Base-by-base conservation (phyloP, 2,329 filamentous ascomycete species). In the Trichoderma oligosporum region DNA sequence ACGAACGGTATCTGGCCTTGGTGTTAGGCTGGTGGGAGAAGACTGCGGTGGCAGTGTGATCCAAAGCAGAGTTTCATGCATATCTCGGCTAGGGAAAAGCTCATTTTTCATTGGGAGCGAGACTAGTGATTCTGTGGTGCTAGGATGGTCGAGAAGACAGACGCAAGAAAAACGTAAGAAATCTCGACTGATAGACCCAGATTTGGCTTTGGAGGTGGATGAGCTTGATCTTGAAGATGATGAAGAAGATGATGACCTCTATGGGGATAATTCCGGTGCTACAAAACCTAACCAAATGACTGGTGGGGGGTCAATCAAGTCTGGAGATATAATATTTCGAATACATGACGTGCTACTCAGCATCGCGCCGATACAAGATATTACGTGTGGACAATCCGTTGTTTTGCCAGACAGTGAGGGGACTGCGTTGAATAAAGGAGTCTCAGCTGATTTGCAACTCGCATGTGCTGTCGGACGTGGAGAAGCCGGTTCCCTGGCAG, bases 21-120 rank as follows among this genome's bases (percentile, higher is more conserved):
- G 81, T n/a, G 74, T 99, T 53, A 84, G 83, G 61, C 73, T 82
- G 36, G 77, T 97, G 4, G 68, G 82, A 4, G 66, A 74, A 36
- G 83, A 89, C 54, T 78, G 81, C 22, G 87, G 88, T 8, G 87
- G 87, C 7, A 69, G 73, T 27, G 61, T 89, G 8, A 68, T 95
- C 58, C 80, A 80, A 47, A 79, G 81, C 39, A 75, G 80, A 20
- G 82, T 86, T 24, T 87, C 90, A 1, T 91, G 88, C 60, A 80
- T 90, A 2, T 83, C 85, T 22, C 82, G 79, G 53, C 70, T 97
- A 3, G 82, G 84, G 4, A 82, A 83, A 54, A 84, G 86, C 9
- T 79, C 81, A 16, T 69, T 97, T 29, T 99, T 99, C 67, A 73
- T 96, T 22, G 94, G 93, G 11, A 96, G 90, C 66, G 90, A 96